Percentiles rank a stretch among this genome's conserved stretches.
phyloP scores from a whole-genome alignment of 2,329 filamentous ascomycete species.

The Calonectria naviculata region DNA sequence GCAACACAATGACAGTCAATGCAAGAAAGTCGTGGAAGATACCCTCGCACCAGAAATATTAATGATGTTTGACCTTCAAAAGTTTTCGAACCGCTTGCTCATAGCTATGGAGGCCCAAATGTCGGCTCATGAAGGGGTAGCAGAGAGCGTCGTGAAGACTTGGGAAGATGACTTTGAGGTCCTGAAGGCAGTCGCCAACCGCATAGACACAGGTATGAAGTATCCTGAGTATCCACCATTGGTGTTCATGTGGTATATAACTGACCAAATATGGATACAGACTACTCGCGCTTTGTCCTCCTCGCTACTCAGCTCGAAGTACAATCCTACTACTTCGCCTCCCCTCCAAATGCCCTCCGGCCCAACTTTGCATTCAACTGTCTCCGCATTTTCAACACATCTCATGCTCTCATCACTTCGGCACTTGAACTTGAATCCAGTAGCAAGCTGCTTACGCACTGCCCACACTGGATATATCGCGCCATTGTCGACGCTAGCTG shows the following conservation, averaged over 20 bases:
- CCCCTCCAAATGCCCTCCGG: slow-evolving; percentile 51
- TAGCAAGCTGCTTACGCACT: slow-evolving; percentile 55
- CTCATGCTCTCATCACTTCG: slow-evolving; percentile 56
- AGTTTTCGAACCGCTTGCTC: slow-evolving; percentile 61
- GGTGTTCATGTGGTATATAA: not conserved
- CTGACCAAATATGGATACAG: slow-evolving; percentile 39
- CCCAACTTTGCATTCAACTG: slow-evolving; percentile 55
- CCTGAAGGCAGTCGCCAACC: slow-evolving; percentile 57
- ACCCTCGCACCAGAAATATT: slow-evolving; percentile 57
- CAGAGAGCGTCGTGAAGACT: slow-evolving; percentile 57
- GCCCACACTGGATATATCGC: slow-evolving; percentile 62
- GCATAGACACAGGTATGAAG: slow-evolving; percentile 56
- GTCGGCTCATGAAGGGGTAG: slow-evolving; percentile 58
- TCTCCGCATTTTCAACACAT: slow-evolving; percentile 60
- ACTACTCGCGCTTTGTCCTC: slow-evolving; percentile 60
- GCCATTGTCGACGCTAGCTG: slow-evolving; percentile 57
- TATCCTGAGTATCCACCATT: not conserved
- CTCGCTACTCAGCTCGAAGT: slow-evolving; percentile 63
- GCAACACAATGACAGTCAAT: slow-evolving; percentile 58
- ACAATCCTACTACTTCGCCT: slow-evolving; percentile 64
- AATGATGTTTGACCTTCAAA: slow-evolving; percentile 58
- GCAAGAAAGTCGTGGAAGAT: slow-evolving; percentile 52
- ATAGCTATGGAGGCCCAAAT: slow-evolving; percentile 60
- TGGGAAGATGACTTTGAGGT: slow-evolving; percentile 65
- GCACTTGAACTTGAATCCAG: slow-evolving; percentile 56